phyloP scores from a whole-genome alignment of 2,329 filamentous ascomycete genomes.

The Nothopassalora personata region DNA sequence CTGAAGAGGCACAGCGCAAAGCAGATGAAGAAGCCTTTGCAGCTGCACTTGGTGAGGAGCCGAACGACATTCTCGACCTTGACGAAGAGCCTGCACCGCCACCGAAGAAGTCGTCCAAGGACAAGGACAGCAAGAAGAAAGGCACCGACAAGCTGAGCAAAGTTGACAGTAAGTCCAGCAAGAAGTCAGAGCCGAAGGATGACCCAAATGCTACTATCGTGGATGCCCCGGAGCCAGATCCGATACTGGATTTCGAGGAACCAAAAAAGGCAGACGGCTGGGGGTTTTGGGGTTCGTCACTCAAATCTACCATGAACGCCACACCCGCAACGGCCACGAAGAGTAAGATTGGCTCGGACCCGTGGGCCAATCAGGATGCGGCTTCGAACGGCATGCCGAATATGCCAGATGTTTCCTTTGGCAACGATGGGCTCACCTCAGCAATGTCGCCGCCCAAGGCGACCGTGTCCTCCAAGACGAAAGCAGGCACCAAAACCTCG shows the following conservation, averaged over 20 bases:
- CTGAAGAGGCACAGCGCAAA: conserved; percentile 34
- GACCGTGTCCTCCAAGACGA: conserved; percentile 38
- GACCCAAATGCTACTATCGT: conserved; percentile 20
- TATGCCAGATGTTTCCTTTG: conserved; percentile 40
- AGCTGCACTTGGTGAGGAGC: conserved; percentile 33
- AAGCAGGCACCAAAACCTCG: conserved; percentile 42
- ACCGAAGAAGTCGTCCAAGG: conserved; percentile 12
- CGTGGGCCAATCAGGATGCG: conserved; percentile 39
- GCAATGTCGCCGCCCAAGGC: conserved; percentile 40
- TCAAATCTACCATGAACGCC: conserved; percentile 41
- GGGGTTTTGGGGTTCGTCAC: conserved; percentile 42
- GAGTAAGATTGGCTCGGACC: conserved; percentile 42
- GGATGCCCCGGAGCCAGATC: conserved; percentile 17
- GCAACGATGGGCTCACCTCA: conserved; percentile 35
- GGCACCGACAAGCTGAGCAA: conserved; percentile 22
- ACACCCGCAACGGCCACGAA: conserved; percentile 26
- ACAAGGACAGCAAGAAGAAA: conserved; percentile 26
- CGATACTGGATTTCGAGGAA: conserved; percentile 16
- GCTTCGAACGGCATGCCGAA: conserved; percentile 36
- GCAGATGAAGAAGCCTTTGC: conserved; percentile 35
- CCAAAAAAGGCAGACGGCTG: conserved; percentile 34
- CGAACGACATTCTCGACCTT: conserved; percentile 31
- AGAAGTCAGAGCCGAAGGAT: conserved; percentile 33
- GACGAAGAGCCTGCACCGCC: conserved; percentile 21
- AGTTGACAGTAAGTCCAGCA: conserved; percentile 28